Evolutionary conservation across 2,329 filamentous ascomycete genomes (phyloP).

Genomic region (Ophiostoma angusticollis): DNA sequence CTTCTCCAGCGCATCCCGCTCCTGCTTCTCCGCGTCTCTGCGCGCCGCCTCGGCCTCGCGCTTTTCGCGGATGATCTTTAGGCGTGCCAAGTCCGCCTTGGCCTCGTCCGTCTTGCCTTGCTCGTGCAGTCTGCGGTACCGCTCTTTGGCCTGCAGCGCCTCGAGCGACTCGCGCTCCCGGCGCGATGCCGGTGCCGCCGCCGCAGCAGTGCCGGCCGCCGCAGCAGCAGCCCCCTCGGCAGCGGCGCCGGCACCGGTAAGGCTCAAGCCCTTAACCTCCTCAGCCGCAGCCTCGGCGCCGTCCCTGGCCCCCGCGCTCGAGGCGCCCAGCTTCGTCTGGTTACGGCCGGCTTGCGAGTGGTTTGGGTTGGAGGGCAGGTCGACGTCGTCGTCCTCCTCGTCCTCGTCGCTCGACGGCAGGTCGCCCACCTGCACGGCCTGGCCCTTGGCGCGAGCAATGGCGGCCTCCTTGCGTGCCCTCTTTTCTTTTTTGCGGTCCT

Average conservation of each 20-base stretch:
- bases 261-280: conserved; percentile 40
- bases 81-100: conserved; percentile 71
- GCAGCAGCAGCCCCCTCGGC: conserved; percentile 37
- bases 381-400: conserved; percentile 33
- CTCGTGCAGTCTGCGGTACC: conserved; percentile 82
- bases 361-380: conserved; percentile 83
- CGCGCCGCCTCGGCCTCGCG: conserved; percentile 71
- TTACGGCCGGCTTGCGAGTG: conserved; percentile 64
- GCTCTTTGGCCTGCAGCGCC: conserved; percentile 77
- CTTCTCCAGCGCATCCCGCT: conserved; percentile 38
- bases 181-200: conserved; percentile 28
- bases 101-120: conserved; percentile 96
- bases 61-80: conserved; percentile 73
- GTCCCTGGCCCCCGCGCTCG: conserved; percentile 8
- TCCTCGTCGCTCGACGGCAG: conserved; percentile 61
- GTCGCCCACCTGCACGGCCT: conserved; percentile 69
- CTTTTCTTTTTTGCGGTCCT: conserved; percentile 82
- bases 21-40: conserved; percentile 57
- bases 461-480: conserved; percentile 52
- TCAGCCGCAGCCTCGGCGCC: conserved; percentile 38
- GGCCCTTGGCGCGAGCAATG: conserved; percentile 57
- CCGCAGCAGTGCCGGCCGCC: conserved; percentile 16
- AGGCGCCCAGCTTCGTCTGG: conserved; percentile 33
- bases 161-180: conserved; percentile 63
- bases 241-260: conserved; percentile 22